phyloP scores from a whole-genome alignment of 148 eudicot genomes.

The Amaranthus hypochondriacus region DNA sequence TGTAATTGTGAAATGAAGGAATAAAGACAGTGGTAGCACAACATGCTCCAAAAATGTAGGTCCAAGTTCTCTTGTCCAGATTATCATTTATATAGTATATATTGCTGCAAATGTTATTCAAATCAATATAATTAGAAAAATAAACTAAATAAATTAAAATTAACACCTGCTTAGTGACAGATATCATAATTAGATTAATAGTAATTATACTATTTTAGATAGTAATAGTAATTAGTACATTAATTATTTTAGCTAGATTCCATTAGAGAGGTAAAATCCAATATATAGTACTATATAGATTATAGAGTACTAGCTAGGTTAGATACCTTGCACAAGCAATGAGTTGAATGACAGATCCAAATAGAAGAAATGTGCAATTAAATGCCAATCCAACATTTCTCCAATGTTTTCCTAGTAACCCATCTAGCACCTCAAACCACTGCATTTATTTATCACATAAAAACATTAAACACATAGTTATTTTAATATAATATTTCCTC shows the following conservation, averaged over 20 bases:
- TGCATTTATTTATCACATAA: constrained; percentile 10
- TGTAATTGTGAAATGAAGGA: constrained; percentile 86
- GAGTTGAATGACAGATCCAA: constrained; percentile 96
- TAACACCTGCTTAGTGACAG: not conserved
- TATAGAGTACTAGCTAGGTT: not conserved
- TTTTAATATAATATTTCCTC: too few species aligned
- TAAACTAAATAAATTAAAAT: not conserved
- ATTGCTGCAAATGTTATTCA: constrained; percentile 50
- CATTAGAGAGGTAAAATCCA: not conserved
- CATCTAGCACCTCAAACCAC: constrained; percentile 99
- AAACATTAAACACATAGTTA: too few species aligned
- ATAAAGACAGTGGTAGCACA: constrained; percentile 92
- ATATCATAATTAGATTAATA: not conserved
- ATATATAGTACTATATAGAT: not conserved
- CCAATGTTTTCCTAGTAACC: constrained; percentile 88
- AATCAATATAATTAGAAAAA: not conserved
- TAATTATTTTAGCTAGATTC: not conserved
- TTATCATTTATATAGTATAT: constrained; percentile 90
- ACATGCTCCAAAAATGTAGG: constrained; percentile 91
- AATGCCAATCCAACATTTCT: constrained; percentile 96
- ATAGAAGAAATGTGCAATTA: constrained; percentile 85
- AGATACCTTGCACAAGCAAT: constrained; percentile 91
- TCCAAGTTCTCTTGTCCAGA: constrained; percentile 95
- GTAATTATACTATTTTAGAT: not conserved
- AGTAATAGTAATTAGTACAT: not conserved